phyloP scores from a whole-genome alignment of 257 asterid genomes.

The Ophiorrhiza pumila region DNA sequence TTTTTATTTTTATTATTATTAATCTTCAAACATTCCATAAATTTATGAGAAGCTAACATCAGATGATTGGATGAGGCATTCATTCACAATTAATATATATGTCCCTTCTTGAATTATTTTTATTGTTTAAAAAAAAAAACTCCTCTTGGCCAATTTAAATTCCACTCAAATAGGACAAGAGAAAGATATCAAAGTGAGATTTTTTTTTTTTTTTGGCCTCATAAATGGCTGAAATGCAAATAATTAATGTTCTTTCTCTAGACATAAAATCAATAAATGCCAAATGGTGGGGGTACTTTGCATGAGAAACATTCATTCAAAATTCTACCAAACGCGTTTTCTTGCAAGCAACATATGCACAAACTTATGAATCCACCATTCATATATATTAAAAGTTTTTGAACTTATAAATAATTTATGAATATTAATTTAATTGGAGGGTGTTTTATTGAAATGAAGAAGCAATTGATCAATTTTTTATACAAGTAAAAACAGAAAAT shows the following conservation, averaged over 20 bases:
- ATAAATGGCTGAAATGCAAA: background rate
- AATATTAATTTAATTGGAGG: background rate
- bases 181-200: background rate
- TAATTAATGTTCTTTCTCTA: background rate
- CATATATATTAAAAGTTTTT: background rate
- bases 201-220: background rate
- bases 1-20: too few species aligned
- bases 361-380: background rate
- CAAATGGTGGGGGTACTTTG: background rate
- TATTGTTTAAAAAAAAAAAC: too few species aligned
- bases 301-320: background rate
- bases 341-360: background rate
- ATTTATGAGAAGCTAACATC: too few species aligned
- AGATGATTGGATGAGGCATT: too few species aligned
- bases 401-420: background rate
- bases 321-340: conserved; percentile 9
- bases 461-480: background rate
- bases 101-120: too few species aligned
- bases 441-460: background rate
- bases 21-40: too few species aligned
- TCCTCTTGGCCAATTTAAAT: too few species aligned
- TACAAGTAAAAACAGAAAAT: too few species aligned
- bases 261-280: background rate
- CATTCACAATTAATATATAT: too few species aligned
- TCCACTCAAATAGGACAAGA: background rate